phyloP scores from a whole-genome alignment of 106 monocot species.

The Dactylorhiza incarnata region DNA sequence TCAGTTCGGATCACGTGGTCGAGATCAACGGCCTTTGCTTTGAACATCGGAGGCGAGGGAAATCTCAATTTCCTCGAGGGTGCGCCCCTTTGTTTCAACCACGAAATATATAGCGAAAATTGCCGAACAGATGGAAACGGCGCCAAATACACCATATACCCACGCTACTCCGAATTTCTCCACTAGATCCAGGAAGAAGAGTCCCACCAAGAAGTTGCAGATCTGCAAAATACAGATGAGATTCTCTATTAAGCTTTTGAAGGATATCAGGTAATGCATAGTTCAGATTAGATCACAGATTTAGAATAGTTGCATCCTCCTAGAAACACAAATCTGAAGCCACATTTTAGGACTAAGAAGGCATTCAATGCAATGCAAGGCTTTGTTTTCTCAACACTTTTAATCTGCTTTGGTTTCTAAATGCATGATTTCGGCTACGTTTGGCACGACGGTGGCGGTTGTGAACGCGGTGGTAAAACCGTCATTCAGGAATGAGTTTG shows the following conservation, averaged over 20 bases:
- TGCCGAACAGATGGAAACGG: constrained; percentile 58
- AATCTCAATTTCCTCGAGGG: constrained; percentile 85
- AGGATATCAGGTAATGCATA: background rate
- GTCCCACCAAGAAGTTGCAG: constrained; percentile 74
- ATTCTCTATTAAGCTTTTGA: background rate
- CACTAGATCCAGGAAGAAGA: constrained; percentile 69
- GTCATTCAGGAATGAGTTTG: too few relatives aligned
- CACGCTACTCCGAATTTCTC: constrained; percentile 58
- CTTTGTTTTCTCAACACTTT: too few relatives aligned
- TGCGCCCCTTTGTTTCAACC: constrained; percentile 79
- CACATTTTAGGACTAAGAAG: background rate
- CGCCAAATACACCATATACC: constrained; percentile 76
- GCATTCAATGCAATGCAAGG: background rate
- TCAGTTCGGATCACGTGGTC: background rate
- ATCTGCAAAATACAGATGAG: constrained; percentile 34
- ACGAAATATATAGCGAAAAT: constrained; percentile 54
- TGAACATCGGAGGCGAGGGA: constrained; percentile 17
- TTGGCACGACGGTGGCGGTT: too few relatives aligned
- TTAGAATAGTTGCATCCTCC: background rate
- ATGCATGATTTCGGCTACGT: too few relatives aligned
- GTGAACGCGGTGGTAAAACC: too few relatives aligned
- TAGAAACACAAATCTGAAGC: background rate
- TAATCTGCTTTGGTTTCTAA: too few relatives aligned
- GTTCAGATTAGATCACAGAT: too few relatives aligned
- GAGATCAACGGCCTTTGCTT: background rate